Base-by-base conservation (phyloP, 2,329 filamentous ascomycete genomes). In the Colletotrichum orbiculare region DNA sequence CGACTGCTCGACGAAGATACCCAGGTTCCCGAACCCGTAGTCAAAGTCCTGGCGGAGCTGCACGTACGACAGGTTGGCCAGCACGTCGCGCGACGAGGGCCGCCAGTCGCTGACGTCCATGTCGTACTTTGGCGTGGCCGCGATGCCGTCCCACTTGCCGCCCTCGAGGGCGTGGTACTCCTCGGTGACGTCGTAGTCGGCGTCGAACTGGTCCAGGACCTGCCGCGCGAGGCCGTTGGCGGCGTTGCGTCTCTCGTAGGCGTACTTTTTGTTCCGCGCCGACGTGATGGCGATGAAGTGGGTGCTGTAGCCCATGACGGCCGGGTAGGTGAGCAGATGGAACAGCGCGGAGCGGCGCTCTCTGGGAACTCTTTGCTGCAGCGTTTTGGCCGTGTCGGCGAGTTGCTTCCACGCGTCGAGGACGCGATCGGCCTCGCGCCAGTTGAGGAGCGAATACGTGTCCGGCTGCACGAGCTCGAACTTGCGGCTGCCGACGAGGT, bases 371-470 rank as follows among this genome's bases (percentile, higher is more conserved):
- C 73, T 72, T 45, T 81, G 74, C 59, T 84, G 82, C 1, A 87
- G 73, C 2, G 72, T 73, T 60, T 84, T 77, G 1, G 85, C 83
- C 39, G 78, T 74, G 11, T 75, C 69, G 2, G 78, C 79, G 39
- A 88, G 79, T 0, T 75, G 69, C 11, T 79, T 73, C 87, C 88
- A 90, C 65, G 85, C 81, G 3, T 79, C 77, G 10, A 89, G 78
- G 1, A 89, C 79, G 0, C 76, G 78, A 50, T 89, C 86, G 2
- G 85, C 87, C 76, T 91, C 88, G 68, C 87, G 82, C 73, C 90
- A 90, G 77, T 90, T 87, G 71, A 89, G 79, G 2, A 89, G 74
- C 49, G 83, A 88, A 75, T 87, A 91, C 3, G 83, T 87, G 13
- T 78, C 78, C 0, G 85, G 80, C 68, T 88, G 85, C 4, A 90